phyloP scores from a whole-genome alignment of 1,139 yeast genomes.

The Hanseniaspora uvarum region DNA sequence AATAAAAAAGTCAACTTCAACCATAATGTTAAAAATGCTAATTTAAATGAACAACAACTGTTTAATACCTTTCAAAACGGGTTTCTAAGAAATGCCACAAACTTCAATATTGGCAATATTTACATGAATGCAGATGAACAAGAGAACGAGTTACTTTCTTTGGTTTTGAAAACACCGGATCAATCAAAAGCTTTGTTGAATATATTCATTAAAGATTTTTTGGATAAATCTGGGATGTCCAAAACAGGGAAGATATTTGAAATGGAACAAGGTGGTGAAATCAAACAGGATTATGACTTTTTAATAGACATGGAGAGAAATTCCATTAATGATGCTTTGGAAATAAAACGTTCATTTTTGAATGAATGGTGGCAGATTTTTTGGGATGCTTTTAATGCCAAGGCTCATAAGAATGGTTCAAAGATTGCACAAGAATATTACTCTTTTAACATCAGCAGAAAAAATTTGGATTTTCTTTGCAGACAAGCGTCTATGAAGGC shows the following conservation, averaged over 20 bases:
- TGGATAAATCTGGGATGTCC: slow-evolving; percentile 60
- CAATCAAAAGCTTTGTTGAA: slow-evolving; percentile 51
- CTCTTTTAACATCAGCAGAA: slow-evolving; percentile 55
- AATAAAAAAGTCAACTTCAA: slow-evolving; percentile 12
- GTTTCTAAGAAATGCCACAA: slow-evolving; percentile 3
- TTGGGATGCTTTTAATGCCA: slow-evolving; percentile 86
- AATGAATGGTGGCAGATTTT: slow-evolving; percentile 80
- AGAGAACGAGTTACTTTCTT: neutral
- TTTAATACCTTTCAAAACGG: slow-evolving; percentile 6
- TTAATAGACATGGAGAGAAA: slow-evolving; percentile 25
- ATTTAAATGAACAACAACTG: neutral
- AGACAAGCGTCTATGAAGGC: slow-evolving; percentile 38
- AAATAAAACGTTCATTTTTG: slow-evolving; percentile 14
- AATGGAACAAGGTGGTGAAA: slow-evolving; percentile 47
- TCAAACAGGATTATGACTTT: neutral
- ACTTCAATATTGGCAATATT: neutral
- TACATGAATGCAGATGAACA: neutral
- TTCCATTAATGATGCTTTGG: slow-evolving; percentile 15
- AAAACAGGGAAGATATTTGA: slow-evolving; percentile 65
- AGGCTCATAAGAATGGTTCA: slow-evolving; percentile 54
- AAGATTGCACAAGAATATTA: slow-evolving; percentile 61
- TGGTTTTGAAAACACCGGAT: neutral
- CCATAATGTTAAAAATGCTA: neutral
- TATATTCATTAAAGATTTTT: slow-evolving; percentile 78
- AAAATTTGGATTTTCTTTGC: slow-evolving; percentile 49